Conservation (phyloP, 441 rosid genomes). For the Gossypium aridum region DNA sequence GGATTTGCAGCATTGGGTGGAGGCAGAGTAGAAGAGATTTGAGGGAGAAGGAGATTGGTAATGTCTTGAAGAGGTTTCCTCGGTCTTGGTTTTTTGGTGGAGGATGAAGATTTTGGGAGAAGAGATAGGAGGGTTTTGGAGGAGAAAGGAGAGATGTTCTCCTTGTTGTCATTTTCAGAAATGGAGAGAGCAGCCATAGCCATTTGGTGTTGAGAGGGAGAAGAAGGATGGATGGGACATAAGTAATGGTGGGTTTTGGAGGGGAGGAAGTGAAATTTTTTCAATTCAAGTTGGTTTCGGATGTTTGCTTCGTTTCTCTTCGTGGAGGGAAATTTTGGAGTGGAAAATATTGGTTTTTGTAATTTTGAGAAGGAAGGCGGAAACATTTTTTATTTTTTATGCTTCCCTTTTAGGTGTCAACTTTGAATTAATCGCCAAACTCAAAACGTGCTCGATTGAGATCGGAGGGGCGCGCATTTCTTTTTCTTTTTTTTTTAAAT, state of each 20-base stretch:
- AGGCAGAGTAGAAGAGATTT: constrained; percentile 1
- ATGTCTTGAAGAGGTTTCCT: constrained; percentile 37
- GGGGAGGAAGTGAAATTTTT: constrained; percentile 16
- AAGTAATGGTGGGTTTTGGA: constrained; percentile 32
- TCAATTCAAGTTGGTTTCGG: constrained; percentile 14
- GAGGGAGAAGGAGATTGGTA: constrained; percentile 19
- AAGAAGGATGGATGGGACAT: neutral
- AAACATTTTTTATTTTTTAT: neutral
- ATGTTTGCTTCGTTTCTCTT: neutral
- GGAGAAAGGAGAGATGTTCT: constrained; percentile 26
- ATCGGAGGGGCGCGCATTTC: neutral
- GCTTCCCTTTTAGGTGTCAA: neutral
- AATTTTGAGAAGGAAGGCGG: neutral
- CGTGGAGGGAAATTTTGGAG: neutral
- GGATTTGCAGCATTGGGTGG: neutral
- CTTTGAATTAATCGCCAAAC: neutral
- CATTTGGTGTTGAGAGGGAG: neutral
- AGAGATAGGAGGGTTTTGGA: neutral
- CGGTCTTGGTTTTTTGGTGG: neutral
- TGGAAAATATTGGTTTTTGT: neutral
- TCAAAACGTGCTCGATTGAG: neutral
- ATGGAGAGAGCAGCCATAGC: constrained; percentile 19
- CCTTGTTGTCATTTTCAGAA: constrained; percentile 22
- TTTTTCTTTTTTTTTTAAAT: too few species aligned
- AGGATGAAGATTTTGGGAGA: constrained; percentile 4